Conservation (phyloP, 2,329 filamentous ascomycete species). For the Monosporascus sp. region DNA sequence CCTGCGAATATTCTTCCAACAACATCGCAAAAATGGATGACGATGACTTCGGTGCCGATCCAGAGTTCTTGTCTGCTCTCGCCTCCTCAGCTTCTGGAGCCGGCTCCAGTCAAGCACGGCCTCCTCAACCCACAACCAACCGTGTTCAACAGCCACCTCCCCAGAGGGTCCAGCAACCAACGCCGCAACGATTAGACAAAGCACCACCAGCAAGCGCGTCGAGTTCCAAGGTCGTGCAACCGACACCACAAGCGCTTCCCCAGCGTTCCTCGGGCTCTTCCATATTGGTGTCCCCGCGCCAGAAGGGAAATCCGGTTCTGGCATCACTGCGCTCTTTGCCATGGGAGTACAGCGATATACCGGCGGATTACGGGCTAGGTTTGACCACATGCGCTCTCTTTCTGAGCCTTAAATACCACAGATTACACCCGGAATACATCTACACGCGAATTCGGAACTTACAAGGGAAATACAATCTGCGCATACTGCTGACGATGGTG, state of each 20-base stretch:
- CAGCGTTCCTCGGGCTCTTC: conserved; percentile 61
- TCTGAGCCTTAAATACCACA: conserved; percentile 92
- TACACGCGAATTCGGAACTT: conserved; percentile 86
- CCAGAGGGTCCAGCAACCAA: conserved; percentile 39
- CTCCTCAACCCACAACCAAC: conserved; percentile 17
- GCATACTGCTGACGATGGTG: conserved; percentile 83
- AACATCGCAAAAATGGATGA: conserved; percentile 28
- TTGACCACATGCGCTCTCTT: conserved; percentile 87
- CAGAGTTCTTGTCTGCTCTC: conserved; percentile 34
- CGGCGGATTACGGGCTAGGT: conserved; percentile 86
- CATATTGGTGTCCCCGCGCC: conserved; percentile 84
- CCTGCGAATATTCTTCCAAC: neutral
- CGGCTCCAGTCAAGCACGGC: conserved; percentile 13
- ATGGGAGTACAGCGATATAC: conserved; percentile 98
- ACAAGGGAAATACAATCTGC: conserved; percentile 79
- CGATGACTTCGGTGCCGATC: conserved; percentile 42
- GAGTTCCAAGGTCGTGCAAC: conserved; percentile 66
- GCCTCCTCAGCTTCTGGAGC: conserved; percentile 21
- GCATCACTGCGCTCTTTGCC: conserved; percentile 74
- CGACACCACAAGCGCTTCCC: conserved; percentile 79
- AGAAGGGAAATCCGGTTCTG: conserved; percentile 92
- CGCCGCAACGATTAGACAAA: conserved; percentile 51
- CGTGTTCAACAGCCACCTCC: conserved; percentile 36
- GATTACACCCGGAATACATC: conserved; percentile 94
- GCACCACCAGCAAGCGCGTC: conserved; percentile 35